These are phyloP conservation scores for Lentinula detonsa DNA, from an alignment of 768 basidiomycete genomes.

Conservation along the genomic window DNA sequence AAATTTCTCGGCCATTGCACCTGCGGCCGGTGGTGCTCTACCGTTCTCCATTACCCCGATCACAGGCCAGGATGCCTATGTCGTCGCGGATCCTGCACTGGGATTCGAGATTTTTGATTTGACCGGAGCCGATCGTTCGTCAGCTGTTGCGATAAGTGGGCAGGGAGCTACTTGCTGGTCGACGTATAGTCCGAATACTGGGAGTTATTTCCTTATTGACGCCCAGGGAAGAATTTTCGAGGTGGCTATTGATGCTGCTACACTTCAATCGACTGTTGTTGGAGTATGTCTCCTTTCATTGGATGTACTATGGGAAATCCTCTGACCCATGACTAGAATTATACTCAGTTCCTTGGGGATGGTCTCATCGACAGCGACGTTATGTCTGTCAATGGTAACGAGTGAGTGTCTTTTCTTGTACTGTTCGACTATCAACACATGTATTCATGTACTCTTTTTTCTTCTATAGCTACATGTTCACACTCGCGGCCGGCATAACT, in stretches of 20 bases:
- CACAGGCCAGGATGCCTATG: slow-evolving; percentile 29
- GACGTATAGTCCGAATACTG: slow-evolving; percentile 31
- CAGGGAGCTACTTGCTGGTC: slow-evolving; percentile 39
- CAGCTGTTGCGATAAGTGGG: slow-evolving; percentile 25
- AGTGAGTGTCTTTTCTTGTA: slow-evolving; percentile 19
- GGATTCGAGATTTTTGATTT: slow-evolving; percentile 34
- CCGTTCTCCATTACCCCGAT: slow-evolving; percentile 43
- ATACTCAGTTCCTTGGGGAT: slow-evolving; percentile 24
- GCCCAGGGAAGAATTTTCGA: slow-evolving; percentile 31
- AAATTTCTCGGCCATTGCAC: slow-evolving; percentile 28
- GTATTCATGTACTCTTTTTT: background rate
- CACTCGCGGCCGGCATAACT: slow-evolving; percentile 30
- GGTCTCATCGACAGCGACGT: slow-evolving; percentile 36
- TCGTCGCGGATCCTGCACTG: slow-evolving; percentile 32
- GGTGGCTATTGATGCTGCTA: slow-evolving; percentile 38
- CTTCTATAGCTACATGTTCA: slow-evolving; percentile 30
- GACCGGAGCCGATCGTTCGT: slow-evolving; percentile 14
- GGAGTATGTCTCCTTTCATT: slow-evolving; percentile 20
- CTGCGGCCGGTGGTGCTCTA: slow-evolving; percentile 33
- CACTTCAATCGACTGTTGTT: slow-evolving; percentile 36
- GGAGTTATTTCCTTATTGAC: slow-evolving; percentile 39
- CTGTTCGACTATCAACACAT: too few species aligned
- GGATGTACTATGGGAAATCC: background rate
- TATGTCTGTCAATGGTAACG: slow-evolving; percentile 27
- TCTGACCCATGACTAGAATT: slow-evolving; percentile 23